Conservation (phyloP, 257 asterid species). For the Lithospermum erythrorhizon region DNA sequence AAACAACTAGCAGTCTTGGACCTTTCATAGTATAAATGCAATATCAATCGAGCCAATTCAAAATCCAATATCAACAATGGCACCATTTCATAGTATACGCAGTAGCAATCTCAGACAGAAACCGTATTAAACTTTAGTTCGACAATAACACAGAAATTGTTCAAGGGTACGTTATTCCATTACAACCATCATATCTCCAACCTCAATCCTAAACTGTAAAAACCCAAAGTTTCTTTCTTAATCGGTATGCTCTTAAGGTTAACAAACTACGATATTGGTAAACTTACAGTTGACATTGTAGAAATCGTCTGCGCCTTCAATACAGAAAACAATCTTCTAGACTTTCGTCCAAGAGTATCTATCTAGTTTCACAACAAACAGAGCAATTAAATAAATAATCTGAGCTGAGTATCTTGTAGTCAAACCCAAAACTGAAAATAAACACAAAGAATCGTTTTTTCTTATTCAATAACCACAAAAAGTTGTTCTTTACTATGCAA, state of each 20-base stretch:
- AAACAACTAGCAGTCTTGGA: background rate
- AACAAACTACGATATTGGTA: background rate
- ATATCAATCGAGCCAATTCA: background rate
- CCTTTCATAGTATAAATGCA: no score
- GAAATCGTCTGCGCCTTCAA: constrained; percentile 26
- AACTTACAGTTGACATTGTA: constrained; percentile 57
- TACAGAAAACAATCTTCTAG: constrained; percentile 29
- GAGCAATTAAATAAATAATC: background rate
- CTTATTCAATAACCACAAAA: no score
- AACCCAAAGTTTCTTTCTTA: no score
- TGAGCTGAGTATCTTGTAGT: no score
- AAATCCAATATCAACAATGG: background rate
- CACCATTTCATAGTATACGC: no score
- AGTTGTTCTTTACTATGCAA: no score
- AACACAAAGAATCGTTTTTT: no score
- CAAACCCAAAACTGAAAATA: no score
- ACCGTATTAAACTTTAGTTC: background rate
- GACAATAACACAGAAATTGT: background rate
- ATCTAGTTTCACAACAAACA: constrained; percentile 51
- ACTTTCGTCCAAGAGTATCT: constrained; percentile 38
- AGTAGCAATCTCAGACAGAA: no score
- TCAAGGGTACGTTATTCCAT: no score
- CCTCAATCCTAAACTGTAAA: background rate
- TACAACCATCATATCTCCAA: no score
- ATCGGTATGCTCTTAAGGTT: no score